Conservation (phyloP, 345 rosid genomes). For the Clausena lansium region DNA sequence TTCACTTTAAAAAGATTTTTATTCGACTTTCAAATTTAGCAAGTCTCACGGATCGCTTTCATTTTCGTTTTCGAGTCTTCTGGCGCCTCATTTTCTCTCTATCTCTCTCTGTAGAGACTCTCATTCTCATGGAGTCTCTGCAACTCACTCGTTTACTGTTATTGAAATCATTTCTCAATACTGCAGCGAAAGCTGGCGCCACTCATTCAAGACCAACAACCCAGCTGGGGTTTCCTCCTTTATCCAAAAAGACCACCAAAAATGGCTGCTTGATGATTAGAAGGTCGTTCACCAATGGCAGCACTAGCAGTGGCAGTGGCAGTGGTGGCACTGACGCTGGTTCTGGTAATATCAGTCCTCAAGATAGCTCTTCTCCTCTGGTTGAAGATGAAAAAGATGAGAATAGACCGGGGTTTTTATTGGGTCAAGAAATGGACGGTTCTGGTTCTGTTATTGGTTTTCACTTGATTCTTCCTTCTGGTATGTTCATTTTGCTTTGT, state of each 20-base stretch:
- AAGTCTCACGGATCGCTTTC: conserved; percentile 8
- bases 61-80: neutral
- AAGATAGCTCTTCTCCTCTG: conserved; percentile 27
- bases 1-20: neutral
- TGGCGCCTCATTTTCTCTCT: neutral
- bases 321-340: neutral
- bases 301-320: conserved; percentile 16
- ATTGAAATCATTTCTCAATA: conserved; percentile 16
- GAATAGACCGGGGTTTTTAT: conserved; percentile 24
- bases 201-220: conserved; percentile 12
- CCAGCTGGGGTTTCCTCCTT: conserved; percentile 31
- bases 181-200: neutral
- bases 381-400: conserved; percentile 27
- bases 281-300: conserved; percentile 19
- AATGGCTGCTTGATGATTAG: conserved; percentile 29
- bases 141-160: conserved; percentile 21
- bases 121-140: conserved; percentile 44
- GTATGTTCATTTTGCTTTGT: conserved; percentile 17
- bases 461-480: conserved; percentile 48
- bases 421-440: conserved; percentile 57
- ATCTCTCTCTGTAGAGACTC: neutral
- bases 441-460: conserved; percentile 70
- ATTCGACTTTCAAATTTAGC: conserved; percentile 4
- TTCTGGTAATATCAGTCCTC: neutral
- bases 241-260: conserved; percentile 17